Base-by-base conservation (phyloP, 345 rosid genomes). In the Citrus medica region DNA sequence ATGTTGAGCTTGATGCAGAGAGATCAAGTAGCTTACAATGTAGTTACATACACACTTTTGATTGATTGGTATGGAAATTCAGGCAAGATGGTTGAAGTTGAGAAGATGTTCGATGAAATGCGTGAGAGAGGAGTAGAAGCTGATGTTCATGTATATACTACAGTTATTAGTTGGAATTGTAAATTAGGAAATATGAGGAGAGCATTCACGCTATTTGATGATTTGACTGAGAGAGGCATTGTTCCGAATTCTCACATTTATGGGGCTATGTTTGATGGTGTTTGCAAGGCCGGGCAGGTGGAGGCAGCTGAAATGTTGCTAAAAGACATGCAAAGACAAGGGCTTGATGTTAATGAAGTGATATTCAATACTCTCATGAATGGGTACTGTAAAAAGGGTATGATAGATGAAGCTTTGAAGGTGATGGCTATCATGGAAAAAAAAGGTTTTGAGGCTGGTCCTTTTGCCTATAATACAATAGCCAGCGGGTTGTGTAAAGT, bases 31-130 rank as follows among this genome's bases (percentile, higher is more conserved):
- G 84, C 10, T n/a, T 87, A 87, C 83, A 89, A 85, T 79, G 88
- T 83, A 16, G 93, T 85, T 24, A 90, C 98, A 0, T 93, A 86
- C 80, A 86, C 98, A 8, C 80, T 88, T 76, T 71, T 93, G 86
- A 86, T 89, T 0, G 88, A 84, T 28, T 62, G 87, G 87, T 66
- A 85, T 70, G 84, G 75, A 0, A 81, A 81, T 55, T 75, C 55
- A 1, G 88, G 91, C 66, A 87, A 82, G 74, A 77, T 86, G 70
- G 79, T 10, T 16, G 90, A 90, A 33, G 97, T 85, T 6, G 92
- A 91, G 87, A 86, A 81, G 56, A 22, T 92, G 92, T 93, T 93
- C 27, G 86, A 86, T 53, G 93, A 93, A 88, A 93, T 95, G 94
- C 82, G 84, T 78, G 89, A 87, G 77, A 91, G 85, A 82, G 89